Conservation (phyloP, 2,329 filamentous ascomycete genomes). For the Alternaria ventricosa region DNA sequence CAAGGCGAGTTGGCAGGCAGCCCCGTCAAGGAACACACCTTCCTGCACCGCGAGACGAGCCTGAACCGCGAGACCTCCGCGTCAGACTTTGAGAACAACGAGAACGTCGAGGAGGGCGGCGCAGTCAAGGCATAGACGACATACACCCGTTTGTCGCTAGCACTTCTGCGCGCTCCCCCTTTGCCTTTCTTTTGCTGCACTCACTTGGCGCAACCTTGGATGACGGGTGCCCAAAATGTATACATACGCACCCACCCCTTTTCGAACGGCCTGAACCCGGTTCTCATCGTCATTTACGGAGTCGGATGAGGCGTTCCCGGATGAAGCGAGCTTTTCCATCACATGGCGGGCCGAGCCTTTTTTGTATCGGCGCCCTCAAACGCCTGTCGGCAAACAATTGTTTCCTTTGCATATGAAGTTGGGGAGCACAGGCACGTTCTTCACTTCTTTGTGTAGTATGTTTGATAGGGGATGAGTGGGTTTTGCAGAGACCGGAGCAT, state of each 20-base stretch:
- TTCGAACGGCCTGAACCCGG: slow-evolving; percentile 17
- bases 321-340: slow-evolving; percentile 4
- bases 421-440: slow-evolving; percentile 2
- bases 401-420: slow-evolving; percentile 3
- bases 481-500: slow-evolving; percentile 1
- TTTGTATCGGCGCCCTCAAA: slow-evolving; percentile 1
- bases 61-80: slow-evolving; percentile 76
- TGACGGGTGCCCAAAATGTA: slow-evolving; percentile 25
- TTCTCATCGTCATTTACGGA: slow-evolving; percentile 13
- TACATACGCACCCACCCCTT: slow-evolving; percentile 11
- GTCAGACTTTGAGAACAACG: slow-evolving; percentile 61
- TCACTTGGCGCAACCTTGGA: slow-evolving; percentile 10
- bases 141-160: background rate
- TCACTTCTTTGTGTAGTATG: slow-evolving; percentile 29
- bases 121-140: slow-evolving; percentile 26
- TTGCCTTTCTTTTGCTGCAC: slow-evolving; percentile 1
- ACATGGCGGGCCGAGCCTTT: background rate
- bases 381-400: slow-evolving; percentile 4
- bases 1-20: slow-evolving; percentile 65
- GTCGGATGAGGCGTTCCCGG: slow-evolving; percentile 24
- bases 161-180: slow-evolving; percentile 2
- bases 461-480: slow-evolving; percentile 3
- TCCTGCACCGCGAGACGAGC: slow-evolving; percentile 83
- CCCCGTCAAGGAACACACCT: slow-evolving; percentile 89
- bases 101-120: slow-evolving; percentile 18